Evolutionary conservation across 371 early-diverging fungal species (phyloP), one percentile per base, ranked within the genome.

Genomic region (Apophysomyces trapeziformis): DNA sequence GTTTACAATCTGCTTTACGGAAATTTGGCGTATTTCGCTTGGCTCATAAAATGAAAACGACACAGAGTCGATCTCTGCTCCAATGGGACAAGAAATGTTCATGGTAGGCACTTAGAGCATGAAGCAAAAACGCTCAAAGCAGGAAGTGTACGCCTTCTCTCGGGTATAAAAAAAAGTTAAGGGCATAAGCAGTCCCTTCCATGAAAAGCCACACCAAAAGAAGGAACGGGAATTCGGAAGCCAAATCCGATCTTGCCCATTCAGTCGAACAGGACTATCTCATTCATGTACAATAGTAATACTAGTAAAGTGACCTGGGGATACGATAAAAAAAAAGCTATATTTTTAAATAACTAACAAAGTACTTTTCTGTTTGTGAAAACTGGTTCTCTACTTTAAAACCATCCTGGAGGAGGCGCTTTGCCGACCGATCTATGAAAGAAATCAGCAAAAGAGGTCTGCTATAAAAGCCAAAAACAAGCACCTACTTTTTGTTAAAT

Each of bases 11-110:
- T 93, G 91, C 79, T 95, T 94, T 26, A 96, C 98, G 12, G 99
- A 97, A 68, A 98, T 91, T 76, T 90, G 90, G 68, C 92, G 87
- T 64, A 99, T 89, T 75, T 99, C 98, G n/a, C 93, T 89, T 0
- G 94, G 80, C 65, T 90, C 87, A 83, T 95, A 98, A 77, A 96
- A 95, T 8, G 95, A 89, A 77, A 99, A 97, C 39, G 90, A 82
- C 6, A 95, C 93, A 61, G 84, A 81, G 71, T 78, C 80, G 67
- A 89, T 82, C 83, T 89, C 86, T 59, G 86, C 76, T 68, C 87
- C 87, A 69, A 87, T 82, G 47, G 90, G 90, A 69, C 77, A 76
- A 39, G 90, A 83, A 63, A 88, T 89, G 72, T 90, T 89, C 90
- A 90, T 90, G 66, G 61, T 71, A 60, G 61, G 60, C 54, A 50